These are phyloP conservation scores for Aspergillus hiratsukae DNA, from an alignment of 2,329 filamentous ascomycete genomes.

Conservation along the genomic window DNA sequence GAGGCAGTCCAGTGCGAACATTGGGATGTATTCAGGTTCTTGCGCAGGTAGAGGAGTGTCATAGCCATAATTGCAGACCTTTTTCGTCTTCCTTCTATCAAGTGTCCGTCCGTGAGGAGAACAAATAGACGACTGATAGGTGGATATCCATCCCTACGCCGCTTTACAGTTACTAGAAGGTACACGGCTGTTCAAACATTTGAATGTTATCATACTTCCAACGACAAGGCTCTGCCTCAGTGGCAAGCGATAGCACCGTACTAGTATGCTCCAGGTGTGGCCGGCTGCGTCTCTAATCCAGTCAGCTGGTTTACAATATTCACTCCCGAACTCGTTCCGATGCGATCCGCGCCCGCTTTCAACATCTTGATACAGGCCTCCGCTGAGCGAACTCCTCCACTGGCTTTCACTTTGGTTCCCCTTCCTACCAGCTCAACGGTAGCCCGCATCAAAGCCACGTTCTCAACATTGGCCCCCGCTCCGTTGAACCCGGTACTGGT, in stretches of 20 bases:
- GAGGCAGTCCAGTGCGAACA: neutral
- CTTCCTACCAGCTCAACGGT: constrained; percentile 42
- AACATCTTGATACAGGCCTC: constrained; percentile 52
- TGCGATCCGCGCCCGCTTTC: constrained; percentile 51
- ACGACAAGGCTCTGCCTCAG: no score
- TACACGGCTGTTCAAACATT: neutral
- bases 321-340: constrained; percentile 55
- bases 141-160: no score
- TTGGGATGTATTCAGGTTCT: neutral
- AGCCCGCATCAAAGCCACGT: constrained; percentile 53
- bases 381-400: constrained; percentile 51
- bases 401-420: constrained; percentile 53
- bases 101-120: neutral
- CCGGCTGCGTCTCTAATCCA: constrained; percentile 17
- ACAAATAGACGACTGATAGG: neutral
- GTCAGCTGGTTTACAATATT: constrained; percentile 48
- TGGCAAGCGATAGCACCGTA: no score
- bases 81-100: neutral
- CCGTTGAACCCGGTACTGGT: constrained; percentile 58
- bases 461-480: constrained; percentile 48
- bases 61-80: neutral
- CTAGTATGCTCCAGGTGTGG: constrained; percentile 11
- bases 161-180: neutral
- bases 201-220: neutral
- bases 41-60: neutral